phyloP scores from a whole-genome alignment of 306 rosid genomes.

The Pterocarpus santalinus region DNA sequence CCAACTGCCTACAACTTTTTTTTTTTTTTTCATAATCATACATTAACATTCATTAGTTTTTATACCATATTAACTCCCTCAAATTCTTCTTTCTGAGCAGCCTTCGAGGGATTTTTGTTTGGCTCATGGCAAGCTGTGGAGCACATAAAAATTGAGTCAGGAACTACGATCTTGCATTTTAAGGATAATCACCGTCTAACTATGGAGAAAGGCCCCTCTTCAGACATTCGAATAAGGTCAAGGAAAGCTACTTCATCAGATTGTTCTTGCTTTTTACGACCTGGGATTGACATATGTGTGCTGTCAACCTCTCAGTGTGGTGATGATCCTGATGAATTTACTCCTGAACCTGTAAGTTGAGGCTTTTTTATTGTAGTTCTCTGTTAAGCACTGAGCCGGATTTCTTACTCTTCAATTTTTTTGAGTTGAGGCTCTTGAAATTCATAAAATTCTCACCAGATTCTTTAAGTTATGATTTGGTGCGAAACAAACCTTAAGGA shows the following conservation, averaged over 20 bases:
- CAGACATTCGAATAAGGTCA: conserved; percentile 73
- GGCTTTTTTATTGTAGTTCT: not conserved
- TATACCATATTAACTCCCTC: conserved; percentile 1
- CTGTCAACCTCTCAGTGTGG: conserved; percentile 50
- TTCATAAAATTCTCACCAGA: not conserved
- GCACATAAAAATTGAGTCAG: conserved; percentile 57
- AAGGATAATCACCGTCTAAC: conserved; percentile 50
- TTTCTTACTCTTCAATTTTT: not conserved
- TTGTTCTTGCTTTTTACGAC: conserved; percentile 76
- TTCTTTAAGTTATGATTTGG: not conserved
- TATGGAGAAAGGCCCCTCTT: conserved; percentile 67
- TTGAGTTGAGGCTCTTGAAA: not conserved
- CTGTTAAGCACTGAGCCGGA: conserved; percentile 8
- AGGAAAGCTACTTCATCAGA: conserved; percentile 76
- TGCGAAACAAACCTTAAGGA: conserved; percentile 15
- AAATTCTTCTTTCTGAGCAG: conserved; percentile 44
- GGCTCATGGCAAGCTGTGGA: conserved; percentile 73
- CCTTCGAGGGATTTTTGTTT: conserved; percentile 65
- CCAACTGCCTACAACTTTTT: not conserved
- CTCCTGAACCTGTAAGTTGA: conserved; percentile 65
- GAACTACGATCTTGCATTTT: conserved; percentile 65
- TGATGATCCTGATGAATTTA: conserved; percentile 38
- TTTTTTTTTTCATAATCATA: not conserved
- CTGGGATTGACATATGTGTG: conserved; percentile 82
- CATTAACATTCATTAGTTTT: not conserved